Base-by-base conservation (phyloP, 2,329 filamentous ascomycete species). In the Botrytis fabae region DNA sequence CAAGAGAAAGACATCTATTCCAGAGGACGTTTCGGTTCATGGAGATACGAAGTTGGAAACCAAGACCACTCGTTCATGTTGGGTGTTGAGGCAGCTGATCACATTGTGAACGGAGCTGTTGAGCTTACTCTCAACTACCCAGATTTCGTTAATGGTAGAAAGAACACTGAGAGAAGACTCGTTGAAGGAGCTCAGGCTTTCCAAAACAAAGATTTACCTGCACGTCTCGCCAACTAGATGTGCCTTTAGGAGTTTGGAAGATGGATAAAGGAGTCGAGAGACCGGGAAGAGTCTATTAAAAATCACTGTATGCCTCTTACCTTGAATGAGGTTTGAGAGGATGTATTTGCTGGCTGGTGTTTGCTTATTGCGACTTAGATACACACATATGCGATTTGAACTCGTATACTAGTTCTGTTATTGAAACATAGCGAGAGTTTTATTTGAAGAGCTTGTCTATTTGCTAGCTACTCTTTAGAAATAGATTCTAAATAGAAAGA, bases 11-110 rank as follows among this genome's bases (percentile, higher is more conserved):
- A 91, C 82, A 99, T 99, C 85, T 93, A 91, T 86, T 97, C 95
- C 63, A 94, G 96, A 84, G 96, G 96, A 79, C 95, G 96, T 76
- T 99, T 99, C 84, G 96, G 96, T 80, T 95, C 92, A 87, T 99
- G 96, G 96, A 89, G 94, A 82, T 99, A 99, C 86, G 96, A 99
- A 85, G 93, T 93, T 64, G 90, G 90, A 78, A 92, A 92, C 84
- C 63, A 69, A 84, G 91, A 93, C 81, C 91, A 93, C 84, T 90
- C 87, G 38, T 93, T 93, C 83, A 93, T 93, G 91, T 85, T 93
- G 76, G 91, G 91, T 82, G 91, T 93, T 48, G 91, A 93, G 82
- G 91, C 91, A 73, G 91, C 88, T 64, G 91, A 93, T 82, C 87
- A 91, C 82, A 90, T 93, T 80, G 86, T 93, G 80, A 91, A 92